phyloP scores from a whole-genome alignment of 1,284 basidiomycete species.

The Apiotrichum montevideense region DNA sequence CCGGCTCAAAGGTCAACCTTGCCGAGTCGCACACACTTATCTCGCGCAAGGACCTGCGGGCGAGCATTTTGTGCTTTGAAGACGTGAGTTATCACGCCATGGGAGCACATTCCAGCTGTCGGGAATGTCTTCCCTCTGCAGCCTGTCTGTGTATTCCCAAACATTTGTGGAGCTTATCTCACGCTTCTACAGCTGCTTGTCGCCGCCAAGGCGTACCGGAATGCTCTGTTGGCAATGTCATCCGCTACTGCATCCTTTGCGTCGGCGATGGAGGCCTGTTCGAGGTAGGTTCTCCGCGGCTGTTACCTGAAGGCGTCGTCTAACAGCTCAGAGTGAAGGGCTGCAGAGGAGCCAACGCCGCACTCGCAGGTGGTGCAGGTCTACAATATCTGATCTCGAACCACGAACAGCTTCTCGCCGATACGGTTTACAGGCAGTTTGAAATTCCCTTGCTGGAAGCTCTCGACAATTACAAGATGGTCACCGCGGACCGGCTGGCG shows the following conservation, averaged over 20 bases:
- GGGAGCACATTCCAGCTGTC: background rate
- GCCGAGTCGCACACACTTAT: conserved; percentile 39
- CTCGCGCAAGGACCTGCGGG: conserved; percentile 42
- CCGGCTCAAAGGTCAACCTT: conserved; percentile 41
- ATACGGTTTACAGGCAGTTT: conserved; percentile 80
- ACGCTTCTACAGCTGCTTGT: conserved; percentile 58
- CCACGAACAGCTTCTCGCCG: conserved; percentile 83
- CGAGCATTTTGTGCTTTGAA: conserved; percentile 44
- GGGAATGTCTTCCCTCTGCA: background rate
- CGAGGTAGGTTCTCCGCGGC: conserved; percentile 55
- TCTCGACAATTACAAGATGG: conserved; percentile 63
- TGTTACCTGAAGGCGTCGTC: background rate
- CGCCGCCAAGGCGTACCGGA: conserved; percentile 74
- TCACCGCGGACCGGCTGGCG: conserved; percentile 60
- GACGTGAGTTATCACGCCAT: conserved; percentile 27
- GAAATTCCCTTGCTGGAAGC: conserved; percentile 81
- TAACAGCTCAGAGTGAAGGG: conserved; percentile 38
- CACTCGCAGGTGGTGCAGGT: conserved; percentile 69
- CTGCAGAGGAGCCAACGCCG: conserved; percentile 38
- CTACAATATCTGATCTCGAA: conserved; percentile 87
- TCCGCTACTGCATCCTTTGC: conserved; percentile 80
- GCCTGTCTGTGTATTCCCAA: background rate
- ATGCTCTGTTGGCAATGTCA: conserved; percentile 74
- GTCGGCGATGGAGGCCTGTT: conserved; percentile 73
- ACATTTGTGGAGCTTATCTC: background rate